Percentiles rank a stretch among this genome's conserved stretches.
Conservation (phyloP, 768 basidiomycete genomes). For the Boletus insuetus region DNA sequence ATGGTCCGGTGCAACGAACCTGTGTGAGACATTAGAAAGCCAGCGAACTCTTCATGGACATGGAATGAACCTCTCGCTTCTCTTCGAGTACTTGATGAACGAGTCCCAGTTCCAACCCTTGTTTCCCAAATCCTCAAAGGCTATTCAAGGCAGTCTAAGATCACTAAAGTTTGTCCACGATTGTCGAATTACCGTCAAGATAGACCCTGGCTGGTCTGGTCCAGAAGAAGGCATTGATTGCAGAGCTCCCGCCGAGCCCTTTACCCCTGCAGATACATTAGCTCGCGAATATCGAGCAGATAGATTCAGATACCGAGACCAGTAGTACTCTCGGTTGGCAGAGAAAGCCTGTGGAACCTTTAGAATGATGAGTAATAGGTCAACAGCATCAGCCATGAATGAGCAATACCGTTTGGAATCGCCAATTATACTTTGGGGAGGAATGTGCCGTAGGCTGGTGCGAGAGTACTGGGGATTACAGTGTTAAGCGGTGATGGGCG, state of each 20-base stretch:
- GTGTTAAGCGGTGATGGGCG: background rate
- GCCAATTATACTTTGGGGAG: background rate
- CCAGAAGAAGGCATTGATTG: background rate
- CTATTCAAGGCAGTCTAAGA: background rate
- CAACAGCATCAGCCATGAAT: background rate
- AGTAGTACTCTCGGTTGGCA: background rate
- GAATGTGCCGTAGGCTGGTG: background rate
- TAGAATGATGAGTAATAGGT: background rate
- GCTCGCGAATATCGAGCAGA: background rate
- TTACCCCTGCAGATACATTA: background rate
- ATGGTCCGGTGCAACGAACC: slow-evolving; percentile 1
- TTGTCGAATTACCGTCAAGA: background rate
- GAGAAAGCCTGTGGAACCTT: background rate
- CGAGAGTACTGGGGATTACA: background rate
- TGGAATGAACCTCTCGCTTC: background rate
- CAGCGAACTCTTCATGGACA: too few species aligned
- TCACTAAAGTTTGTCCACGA: background rate
- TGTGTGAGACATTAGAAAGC: background rate
- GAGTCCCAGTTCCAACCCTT: slow-evolving; percentile 3
- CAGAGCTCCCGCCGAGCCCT: slow-evolving; percentile 3
- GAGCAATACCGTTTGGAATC: background rate
- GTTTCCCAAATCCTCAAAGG: background rate
- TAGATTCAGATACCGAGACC: background rate
- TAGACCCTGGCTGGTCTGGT: background rate
- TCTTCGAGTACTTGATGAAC: slow-evolving; percentile 2